Base-by-base conservation (phyloP, 345 rosid genomes). In the Pistacia vera region DNA sequence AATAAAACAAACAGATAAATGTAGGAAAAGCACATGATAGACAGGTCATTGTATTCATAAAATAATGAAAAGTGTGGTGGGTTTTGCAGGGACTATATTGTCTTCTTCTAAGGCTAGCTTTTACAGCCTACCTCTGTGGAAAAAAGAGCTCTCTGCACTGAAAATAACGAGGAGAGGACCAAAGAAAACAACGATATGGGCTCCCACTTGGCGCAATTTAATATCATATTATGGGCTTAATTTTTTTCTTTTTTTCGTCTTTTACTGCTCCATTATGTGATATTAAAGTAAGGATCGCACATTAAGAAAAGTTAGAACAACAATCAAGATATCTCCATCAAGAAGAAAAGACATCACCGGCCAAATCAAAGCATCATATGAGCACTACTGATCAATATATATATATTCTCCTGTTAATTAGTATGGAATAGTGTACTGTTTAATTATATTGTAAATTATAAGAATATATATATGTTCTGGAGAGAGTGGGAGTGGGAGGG, bases 31-130 rank as follows among this genome's bases (percentile, higher is more conserved):
- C 89, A 83, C 88, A 88, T 88, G 90, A 68, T 63, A 55, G 88
- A 90, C 91, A 85, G 90, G 89, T 90, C 88, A 86, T 72, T 46
- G 62, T 52, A 72, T 63, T 57, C 63, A 67, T 85, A 68, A 62
- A 84, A 79, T 68, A 85, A 81, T 68, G 75, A 79, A 86, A 88
- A 81, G 80, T 71, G 76, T 77, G 81, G 75, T 82, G 65, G 81
- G 85, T 77, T 82, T 83, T 84, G 83, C 86, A 81, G 78, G 85
- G 80, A 81, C 78, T 63, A 67, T 72, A 66, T 86, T 86, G 93
- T 88, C 88, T 82, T 90, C 80, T 85, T 88, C 81, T 83, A 28
- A 30, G 46, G 35, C 30, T 52, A 56, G 71, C 83, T 75, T 83
- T 86, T 85, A 79, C 84, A 78, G 88, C 35, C 75, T 73, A 68